These are phyloP conservation scores for Dysphania ambrosioides DNA, from an alignment of 148 eudicot genomes.

Conservation along the genomic window DNA sequence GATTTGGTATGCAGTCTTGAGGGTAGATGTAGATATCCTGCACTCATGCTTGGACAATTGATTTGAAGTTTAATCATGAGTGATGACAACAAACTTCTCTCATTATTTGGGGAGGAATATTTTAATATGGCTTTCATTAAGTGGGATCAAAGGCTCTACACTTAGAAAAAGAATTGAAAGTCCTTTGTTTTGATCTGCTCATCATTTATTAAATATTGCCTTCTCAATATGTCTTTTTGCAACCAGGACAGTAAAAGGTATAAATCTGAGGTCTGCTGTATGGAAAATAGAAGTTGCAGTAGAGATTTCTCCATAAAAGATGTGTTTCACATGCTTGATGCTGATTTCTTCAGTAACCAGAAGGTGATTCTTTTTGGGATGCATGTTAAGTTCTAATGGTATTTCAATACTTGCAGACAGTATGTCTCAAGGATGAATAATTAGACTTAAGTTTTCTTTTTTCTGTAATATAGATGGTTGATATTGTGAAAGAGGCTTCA, in stretches of 20 bases:
- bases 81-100: neutral
- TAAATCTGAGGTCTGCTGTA: slow-evolving; percentile 24
- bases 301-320: slow-evolving; percentile 24
- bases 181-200: neutral
- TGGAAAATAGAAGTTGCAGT: slow-evolving; percentile 21
- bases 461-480: slow-evolving; percentile 44
- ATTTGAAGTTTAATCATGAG: neutral
- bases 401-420: neutral
- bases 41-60: too few species aligned
- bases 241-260: slow-evolving; percentile 50
- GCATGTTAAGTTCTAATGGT: neutral
- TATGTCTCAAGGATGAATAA: neutral
- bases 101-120: neutral
- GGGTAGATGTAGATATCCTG: too few species aligned
- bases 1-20: too few species aligned
- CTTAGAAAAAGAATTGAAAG: neutral
- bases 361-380: slow-evolving; percentile 44
- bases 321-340: slow-evolving; percentile 61
- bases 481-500: slow-evolving; percentile 62
- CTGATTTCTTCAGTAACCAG: slow-evolving; percentile 47
- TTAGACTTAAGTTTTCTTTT: neutral
- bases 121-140: neutral
- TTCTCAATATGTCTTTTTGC: slow-evolving; percentile 13
- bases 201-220: neutral
- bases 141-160: neutral